Conservation (phyloP, 2,329 filamentous ascomycete genomes). For the Colletotrichum tofieldiae region DNA sequence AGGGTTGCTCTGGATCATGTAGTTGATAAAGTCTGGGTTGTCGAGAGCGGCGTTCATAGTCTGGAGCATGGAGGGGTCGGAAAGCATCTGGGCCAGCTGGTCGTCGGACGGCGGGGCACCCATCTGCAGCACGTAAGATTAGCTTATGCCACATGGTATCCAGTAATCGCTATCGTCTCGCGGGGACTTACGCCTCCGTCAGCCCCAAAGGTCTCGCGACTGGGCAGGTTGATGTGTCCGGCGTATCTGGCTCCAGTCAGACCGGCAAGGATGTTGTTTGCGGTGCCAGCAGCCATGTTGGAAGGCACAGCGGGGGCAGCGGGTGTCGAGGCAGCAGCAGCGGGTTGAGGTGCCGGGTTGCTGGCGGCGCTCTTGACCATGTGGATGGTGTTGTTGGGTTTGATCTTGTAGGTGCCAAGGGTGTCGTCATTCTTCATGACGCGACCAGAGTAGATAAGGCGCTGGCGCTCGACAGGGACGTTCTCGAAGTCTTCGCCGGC, state of each 20-base stretch:
- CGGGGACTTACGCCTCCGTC: conserved; percentile 86
- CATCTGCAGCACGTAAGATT: conserved; percentile 74
- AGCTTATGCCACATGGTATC: conserved; percentile 42
- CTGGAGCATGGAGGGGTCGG: conserved; percentile 88
- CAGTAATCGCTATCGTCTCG: not conserved
- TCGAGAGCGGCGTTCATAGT: conserved; percentile 95
- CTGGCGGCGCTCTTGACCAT: conserved; percentile 96
- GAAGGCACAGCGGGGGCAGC: conserved; percentile 76
- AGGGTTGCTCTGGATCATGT: conserved; percentile 94
- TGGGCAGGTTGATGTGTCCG: conserved; percentile 90
- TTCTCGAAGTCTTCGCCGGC: conserved; percentile 86
- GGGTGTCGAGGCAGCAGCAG: conserved; percentile 59
- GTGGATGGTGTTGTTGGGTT: conserved; percentile 95
- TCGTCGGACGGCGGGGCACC: conserved; percentile 88
- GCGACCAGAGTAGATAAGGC: conserved; percentile 96
- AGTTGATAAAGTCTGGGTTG: conserved; percentile 94
- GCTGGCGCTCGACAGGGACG: conserved; percentile 88
- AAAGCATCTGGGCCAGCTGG: conserved; percentile 86
- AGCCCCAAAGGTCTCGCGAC: conserved; percentile 90
- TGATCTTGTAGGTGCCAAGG: conserved; percentile 91
- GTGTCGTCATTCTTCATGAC: conserved; percentile 96
- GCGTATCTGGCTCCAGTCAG: conserved; percentile 95
- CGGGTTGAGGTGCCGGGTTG: conserved; percentile 71
- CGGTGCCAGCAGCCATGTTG: conserved; percentile 86
- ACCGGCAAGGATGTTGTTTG: conserved; percentile 91